phyloP scores from a whole-genome alignment of 345 rosid species.

The Carallia brachiata region DNA sequence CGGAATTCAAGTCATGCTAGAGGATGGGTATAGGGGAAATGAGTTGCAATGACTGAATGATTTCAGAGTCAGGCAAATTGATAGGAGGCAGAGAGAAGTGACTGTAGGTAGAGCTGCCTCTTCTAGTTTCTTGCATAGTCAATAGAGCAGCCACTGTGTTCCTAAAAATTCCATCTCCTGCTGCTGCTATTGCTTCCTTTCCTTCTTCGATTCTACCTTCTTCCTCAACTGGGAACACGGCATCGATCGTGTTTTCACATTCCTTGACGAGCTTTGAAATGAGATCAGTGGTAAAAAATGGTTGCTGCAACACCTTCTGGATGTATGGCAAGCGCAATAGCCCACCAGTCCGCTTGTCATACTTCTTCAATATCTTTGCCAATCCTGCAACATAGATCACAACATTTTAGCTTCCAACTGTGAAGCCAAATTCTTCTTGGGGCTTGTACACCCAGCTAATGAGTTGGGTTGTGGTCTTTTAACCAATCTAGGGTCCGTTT shows the following conservation, averaged over 20 bases:
- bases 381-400: conserved; percentile 41
- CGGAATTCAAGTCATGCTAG: background rate
- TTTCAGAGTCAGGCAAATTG: conserved; percentile 53
- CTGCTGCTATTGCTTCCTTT: conserved; percentile 31
- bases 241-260: conserved; percentile 61
- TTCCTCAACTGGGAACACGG: conserved; percentile 45
- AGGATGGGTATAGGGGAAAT: conserved; percentile 56
- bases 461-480: too few relatives aligned
- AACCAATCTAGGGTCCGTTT: too few relatives aligned
- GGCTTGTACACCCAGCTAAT: too few relatives aligned
- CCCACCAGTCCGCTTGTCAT: conserved; percentile 72
- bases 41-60: conserved; percentile 40
- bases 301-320: conserved; percentile 63
- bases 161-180: conserved; percentile 64
- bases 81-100: conserved; percentile 79
- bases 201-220: conserved; percentile 13
- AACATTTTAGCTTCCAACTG: too few relatives aligned
- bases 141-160: conserved; percentile 68
- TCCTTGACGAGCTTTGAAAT: conserved; percentile 72
- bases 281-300: conserved; percentile 76
- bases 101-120: conserved; percentile 69
- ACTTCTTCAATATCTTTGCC: conserved; percentile 85
- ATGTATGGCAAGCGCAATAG: conserved; percentile 59
- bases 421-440: too few relatives aligned
- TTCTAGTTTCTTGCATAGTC: conserved; percentile 79